These are phyloP conservation scores for Zanthoxylum bungeanum DNA, from an alignment of 345 rosid genomes.

Conservation along the genomic window DNA sequence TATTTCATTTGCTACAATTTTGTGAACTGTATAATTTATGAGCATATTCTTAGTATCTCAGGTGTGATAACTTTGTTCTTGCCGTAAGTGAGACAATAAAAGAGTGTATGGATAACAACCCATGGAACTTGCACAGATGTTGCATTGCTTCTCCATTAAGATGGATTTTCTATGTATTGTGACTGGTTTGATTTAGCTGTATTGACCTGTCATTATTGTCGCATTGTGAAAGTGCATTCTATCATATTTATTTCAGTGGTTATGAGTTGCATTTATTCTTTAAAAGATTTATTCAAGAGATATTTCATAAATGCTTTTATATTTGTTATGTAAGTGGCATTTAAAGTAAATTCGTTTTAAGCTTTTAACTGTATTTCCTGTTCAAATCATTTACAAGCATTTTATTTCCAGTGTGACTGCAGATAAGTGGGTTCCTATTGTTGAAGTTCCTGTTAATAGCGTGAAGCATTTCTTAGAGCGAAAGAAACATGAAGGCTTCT, in stretches of 20 bases:
- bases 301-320: background rate
- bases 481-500: conserved; percentile 85
- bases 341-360: background rate
- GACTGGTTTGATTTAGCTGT: background rate
- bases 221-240: background rate
- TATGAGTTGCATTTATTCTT: background rate
- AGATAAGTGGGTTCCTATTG: conserved; percentile 92
- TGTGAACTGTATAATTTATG: background rate
- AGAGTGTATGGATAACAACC: background rate
- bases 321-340: background rate
- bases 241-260: background rate
- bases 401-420: conserved; percentile 75
- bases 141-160: background rate
- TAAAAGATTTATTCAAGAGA: background rate
- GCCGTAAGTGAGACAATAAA: background rate
- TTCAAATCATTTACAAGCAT: background rate
- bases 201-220: background rate
- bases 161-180: background rate
- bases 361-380: background rate
- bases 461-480: conserved; percentile 73
- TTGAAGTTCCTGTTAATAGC: conserved; percentile 81
- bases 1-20: background rate
- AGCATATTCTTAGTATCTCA: background rate
- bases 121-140: background rate
- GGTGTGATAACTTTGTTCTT: background rate